Evolutionary conservation across 768 basidiomycete genomes (phyloP), one percentile per base, ranked within the genome.

Genomic region (Panaeolus cyanescens): DNA sequence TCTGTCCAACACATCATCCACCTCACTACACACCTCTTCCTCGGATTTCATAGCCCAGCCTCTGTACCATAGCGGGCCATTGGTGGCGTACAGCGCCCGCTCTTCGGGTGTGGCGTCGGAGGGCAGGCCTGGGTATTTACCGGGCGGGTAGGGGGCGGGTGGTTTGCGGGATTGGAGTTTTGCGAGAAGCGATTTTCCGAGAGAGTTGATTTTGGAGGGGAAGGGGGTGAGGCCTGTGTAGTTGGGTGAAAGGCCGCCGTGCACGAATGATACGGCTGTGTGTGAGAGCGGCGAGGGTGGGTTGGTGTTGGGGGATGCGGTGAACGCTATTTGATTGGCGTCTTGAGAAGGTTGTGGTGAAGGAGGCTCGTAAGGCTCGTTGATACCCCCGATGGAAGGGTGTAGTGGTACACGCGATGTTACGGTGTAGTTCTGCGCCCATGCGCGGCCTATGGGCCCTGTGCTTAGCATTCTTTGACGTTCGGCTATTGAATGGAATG

Each of bases 41-140:
- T 96, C 93, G 25, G 77, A 74, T 13, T 89, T 86, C 55, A 86
- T 79, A 13, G 96, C 96, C 87, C 95, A 95, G 1, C 95, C 95
- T 13, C 97, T 84, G 72, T 95, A 97, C 97, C 97, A 98, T 45
- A 96, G 73, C 4, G 95, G 95, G 0, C 96, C 96, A 45, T 93
- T 85, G 1, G 81, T 68, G 20, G 81, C 83, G 68, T 96, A 97
- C 36, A 98, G 70, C 33, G 84, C 80, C 7, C 77, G 69, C 72
- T 98, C 95, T 61, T 87, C 88, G 0, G 65, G 65, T 0, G 90
- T 90, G 4, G 92, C 78, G 34, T 79, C 85, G 67, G 67, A 4
- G 81, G 79, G 13, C 76, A 30, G 65, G 31, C 33, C 55, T 25
- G 62, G 32, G 39, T 62, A 57, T 4, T 85, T 83, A 66, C 87